A percentile compares a stretch with the other conserved stretches of the same genome.
phyloP scores from a whole-genome alignment of 2,329 filamentous ascomycete genomes.

The Hymenoscyphus infarciens region DNA sequence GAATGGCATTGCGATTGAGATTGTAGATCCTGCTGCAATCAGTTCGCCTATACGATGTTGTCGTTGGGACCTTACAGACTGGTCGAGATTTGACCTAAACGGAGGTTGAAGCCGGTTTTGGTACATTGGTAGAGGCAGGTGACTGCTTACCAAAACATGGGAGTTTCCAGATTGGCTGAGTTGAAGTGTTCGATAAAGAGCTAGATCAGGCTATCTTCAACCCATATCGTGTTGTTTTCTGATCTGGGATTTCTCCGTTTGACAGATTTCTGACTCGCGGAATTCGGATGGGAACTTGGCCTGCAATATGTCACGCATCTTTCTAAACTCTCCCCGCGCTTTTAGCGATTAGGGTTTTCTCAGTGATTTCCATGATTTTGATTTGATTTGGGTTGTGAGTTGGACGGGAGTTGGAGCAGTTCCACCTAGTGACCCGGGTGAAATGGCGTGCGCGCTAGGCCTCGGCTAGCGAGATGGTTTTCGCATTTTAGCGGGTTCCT shows the following conservation, averaged over 20 bases:
- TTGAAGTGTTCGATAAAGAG: background rate
- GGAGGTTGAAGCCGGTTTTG: background rate
- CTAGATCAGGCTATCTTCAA: background rate
- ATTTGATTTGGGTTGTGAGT: too few relatives aligned
- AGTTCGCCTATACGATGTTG: background rate
- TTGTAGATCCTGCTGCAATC: background rate
- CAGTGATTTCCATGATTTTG: too few relatives aligned
- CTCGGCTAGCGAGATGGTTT: conserved; percentile 3
- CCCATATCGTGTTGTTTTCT: background rate
- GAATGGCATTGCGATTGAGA: background rate
- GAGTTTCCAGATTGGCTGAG: background rate
- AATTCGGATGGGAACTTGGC: too few relatives aligned
- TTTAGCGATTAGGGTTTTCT: too few relatives aligned
- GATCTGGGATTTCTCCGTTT: background rate
- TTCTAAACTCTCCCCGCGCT: too few relatives aligned
- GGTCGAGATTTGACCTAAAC: background rate
- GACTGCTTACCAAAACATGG: background rate
- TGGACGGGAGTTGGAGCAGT: background rate
- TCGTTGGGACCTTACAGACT: background rate
- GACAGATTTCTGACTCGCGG: background rate
- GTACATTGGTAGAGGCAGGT: background rate
- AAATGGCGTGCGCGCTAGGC: background rate
- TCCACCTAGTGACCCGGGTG: background rate
- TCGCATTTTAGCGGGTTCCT: background rate
- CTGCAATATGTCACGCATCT: too few relatives aligned